Percentiles rank a stretch among this genome's conserved stretches.
Evolutionary conservation across 2,329 filamentous ascomycete genomes (phyloP).

Genomic region (Xylariaceae sp.): DNA sequence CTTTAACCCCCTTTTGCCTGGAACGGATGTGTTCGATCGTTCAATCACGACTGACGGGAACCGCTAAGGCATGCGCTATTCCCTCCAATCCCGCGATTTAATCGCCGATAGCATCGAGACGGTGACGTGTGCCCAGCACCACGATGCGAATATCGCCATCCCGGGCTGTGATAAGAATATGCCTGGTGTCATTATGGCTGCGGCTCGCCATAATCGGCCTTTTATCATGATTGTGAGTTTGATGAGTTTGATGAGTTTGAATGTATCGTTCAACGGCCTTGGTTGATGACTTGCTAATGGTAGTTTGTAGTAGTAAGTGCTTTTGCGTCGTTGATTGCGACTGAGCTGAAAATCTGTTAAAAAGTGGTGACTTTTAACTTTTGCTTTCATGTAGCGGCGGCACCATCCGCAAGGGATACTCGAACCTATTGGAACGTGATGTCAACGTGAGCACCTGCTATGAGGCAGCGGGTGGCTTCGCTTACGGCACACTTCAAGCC

Average conservation of each 20-base stretch:
- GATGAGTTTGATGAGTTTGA: not conserved
- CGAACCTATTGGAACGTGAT: constrained; percentile 63
- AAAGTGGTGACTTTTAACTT: not conserved
- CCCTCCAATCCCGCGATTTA: constrained; percentile 81
- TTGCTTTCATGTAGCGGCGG: constrained; percentile 49
- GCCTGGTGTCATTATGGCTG: constrained; percentile 87
- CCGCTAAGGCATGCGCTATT: constrained; percentile 80
- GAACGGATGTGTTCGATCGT: not conserved
- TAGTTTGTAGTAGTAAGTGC: constrained; percentile 42
- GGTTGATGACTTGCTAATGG: not conserved
- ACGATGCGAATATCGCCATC: constrained; percentile 90
- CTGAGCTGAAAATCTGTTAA: not conserved
- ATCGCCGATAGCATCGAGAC: constrained; percentile 94
- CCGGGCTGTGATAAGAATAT: constrained; percentile 98
- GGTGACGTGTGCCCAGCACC: constrained; percentile 83
- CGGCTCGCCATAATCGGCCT: constrained; percentile 84
- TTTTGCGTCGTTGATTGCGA: not conserved
- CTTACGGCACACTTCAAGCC: constrained; percentile 71
- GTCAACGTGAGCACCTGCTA: constrained; percentile 89
- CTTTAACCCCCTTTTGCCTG: not conserved
- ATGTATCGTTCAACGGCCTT: not conserved
- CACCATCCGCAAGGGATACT: constrained; percentile 83
- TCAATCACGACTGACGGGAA: not conserved
- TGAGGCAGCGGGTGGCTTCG: constrained; percentile 77
- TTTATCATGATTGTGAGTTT: constrained; percentile 69